Evolutionary conservation across 352 stramenopile genomes (phyloP).

Genomic region (Globisporangium uncinulatum): DNA sequence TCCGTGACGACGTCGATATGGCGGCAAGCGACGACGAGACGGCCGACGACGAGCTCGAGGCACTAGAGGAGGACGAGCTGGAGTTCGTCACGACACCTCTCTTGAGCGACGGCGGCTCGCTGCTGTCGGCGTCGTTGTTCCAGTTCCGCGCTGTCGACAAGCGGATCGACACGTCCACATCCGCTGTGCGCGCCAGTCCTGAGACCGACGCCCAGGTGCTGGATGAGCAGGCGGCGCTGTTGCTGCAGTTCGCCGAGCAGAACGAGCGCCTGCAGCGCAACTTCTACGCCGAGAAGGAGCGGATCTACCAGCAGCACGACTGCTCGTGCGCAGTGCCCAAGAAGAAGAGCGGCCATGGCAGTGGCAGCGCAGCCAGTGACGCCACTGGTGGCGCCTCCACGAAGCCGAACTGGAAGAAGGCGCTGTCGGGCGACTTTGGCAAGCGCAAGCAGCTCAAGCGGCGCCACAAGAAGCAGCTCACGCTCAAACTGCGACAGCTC

Average conservation of each 20-base stretch:
- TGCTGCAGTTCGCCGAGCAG: constrained; percentile 43
- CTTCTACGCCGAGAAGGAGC: constrained; percentile 35
- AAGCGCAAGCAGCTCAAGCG: constrained; percentile 71
- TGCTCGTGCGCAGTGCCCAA: constrained; percentile 29
- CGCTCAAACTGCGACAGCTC: constrained; percentile 39
- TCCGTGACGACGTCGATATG: constrained; percentile 11
- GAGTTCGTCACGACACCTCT: constrained; percentile 31
- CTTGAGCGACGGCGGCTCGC: constrained; percentile 29
- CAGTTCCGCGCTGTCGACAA: constrained; percentile 16
- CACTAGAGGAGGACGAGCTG: constrained; percentile 34
- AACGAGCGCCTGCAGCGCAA: constrained; percentile 47
- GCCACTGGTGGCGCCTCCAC: not conserved
- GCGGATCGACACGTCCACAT: not conserved
- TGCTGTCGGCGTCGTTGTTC: constrained; percentile 40
- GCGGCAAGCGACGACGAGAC: constrained; percentile 6
- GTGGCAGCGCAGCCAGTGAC: not conserved
- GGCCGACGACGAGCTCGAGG: constrained; percentile 22
- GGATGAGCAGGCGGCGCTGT: constrained; percentile 30
- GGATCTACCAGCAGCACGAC: constrained; percentile 40
- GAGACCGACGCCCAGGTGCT: constrained; percentile 9
- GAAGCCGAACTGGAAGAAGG: constrained; percentile 46
- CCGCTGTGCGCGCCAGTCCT: not conserved
- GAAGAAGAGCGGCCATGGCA: constrained; percentile 12
- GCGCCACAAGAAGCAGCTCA: constrained; percentile 63
- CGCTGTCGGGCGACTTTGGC: constrained; percentile 39